These are phyloP conservation scores for Protomyces gravidus DNA, from an alignment of 1,139 yeast genomes.

Conservation along the genomic window DNA sequence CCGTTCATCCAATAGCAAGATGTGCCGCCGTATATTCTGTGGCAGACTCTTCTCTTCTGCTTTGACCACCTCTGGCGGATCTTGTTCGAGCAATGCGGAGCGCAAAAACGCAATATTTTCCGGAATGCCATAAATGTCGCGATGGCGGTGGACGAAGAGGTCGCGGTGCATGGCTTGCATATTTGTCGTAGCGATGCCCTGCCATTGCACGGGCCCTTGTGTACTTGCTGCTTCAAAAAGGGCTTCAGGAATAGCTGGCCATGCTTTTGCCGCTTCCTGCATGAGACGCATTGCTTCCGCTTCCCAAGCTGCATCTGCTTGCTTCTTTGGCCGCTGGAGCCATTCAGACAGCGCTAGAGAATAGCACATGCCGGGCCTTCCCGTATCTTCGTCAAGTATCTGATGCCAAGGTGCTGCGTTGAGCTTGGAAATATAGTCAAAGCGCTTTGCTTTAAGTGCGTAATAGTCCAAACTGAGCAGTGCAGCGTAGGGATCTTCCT, in stretches of 20 bases:
- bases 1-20: constrained; percentile 36
- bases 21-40: constrained; percentile 36
- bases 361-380: constrained; percentile 63
- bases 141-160: constrained; percentile 37
- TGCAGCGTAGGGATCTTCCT: constrained; percentile 80
- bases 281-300: not conserved
- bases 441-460: constrained; percentile 64
- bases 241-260: constrained; percentile 58
- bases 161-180: constrained; percentile 34
- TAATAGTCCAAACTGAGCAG: constrained; percentile 78
- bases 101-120: constrained; percentile 34
- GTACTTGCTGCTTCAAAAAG: constrained; percentile 48
- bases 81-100: constrained; percentile 27
- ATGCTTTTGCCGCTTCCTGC: constrained; percentile 49
- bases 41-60: constrained; percentile 30
- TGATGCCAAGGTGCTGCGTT: constrained; percentile 38
- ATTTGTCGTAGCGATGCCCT: constrained; percentile 23
- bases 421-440: constrained; percentile 56
- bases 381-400: constrained; percentile 45
- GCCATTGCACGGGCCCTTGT: constrained; percentile 31
- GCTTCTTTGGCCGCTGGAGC: constrained; percentile 45
- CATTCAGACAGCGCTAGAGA: constrained; percentile 57
- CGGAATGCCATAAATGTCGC: constrained; percentile 36
- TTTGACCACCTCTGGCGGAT: constrained; percentile 21
- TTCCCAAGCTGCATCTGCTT: constrained; percentile 41